Evolutionary conservation across 495 filamentous ascomycete species (phyloP), one percentile per base, ranked within the genome.

Genomic region (Amniculicola lignicola): DNA sequence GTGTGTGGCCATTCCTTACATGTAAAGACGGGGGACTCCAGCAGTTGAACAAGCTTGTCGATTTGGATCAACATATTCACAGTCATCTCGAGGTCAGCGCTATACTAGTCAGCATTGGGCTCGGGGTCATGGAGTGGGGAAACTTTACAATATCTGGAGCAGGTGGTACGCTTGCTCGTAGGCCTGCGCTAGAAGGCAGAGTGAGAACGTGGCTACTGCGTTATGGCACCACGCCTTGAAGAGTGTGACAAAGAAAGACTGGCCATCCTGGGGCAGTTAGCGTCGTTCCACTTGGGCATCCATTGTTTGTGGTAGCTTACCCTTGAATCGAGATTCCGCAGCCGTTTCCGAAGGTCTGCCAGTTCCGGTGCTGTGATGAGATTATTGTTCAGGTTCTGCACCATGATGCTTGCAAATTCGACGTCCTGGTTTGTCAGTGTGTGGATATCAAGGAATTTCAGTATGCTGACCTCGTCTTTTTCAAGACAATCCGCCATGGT

Each of bases 161-260:
- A 99, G 78, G 62, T 97, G 90, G 60, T 96, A 97, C 15, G 94
- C 94, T 69, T 96, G 94, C 72, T 99, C 94, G 68, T 99, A 99
- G 11, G 92, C 94, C 71, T 99, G 94, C 4, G 94, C 94, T 24
- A 99, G 82, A 16, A 99, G 76, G 64, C 94, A 99, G 16, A 99
- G 74, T 11, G 90, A 96, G 69, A 99, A 97, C 0, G 94, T 96
- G 5, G 94, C 93, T 16, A 99, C 94, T 7, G 94, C 90, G 68
- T 99, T 99, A 68, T 97, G 92, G 68, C 94, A 99, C 94, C 94
- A 99, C 12, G 90, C 92, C 38, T 89, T 80, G 69, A 99, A 99
- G 2, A 99, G 77, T 2, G 90, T 82, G 37, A 95, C 87, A 66
- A 99, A 99, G 70, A 99, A 92, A 10, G 82, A 84, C 76, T 97